Base-by-base conservation (phyloP, 805 yeast genomes). In the Lachancea sp. region DNA sequence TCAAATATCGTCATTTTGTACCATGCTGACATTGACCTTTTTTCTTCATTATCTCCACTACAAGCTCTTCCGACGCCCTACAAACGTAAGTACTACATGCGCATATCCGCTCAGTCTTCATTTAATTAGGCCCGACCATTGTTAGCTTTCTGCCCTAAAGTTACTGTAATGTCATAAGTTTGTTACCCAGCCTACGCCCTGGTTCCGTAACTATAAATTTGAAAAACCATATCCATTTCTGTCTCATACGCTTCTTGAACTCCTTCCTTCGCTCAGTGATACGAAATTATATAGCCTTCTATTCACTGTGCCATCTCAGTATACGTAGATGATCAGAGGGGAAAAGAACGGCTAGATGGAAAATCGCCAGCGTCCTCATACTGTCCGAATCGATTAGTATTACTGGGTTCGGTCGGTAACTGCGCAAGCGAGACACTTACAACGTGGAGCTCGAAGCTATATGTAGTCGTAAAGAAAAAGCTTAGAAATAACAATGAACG, bases 331-430 rank as follows among this genome's bases (percentile, higher is more conserved):
- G 65, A 58, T 40, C 61, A 58, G 63, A 60, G 65, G 65, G 65
- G 65, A 60, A 60, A 60, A 58, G 63, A 57, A 58, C 55, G 43
- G 65, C 65, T 48, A 60, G 65, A 60, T 20, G 24, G 47, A 55
- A 31, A 39, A 30, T 44, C 39, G 47, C 50, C 57, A 56, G 61
- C 65, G 65, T 60, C 65, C 65, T 60, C 64, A 60, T 61, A 60
- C 64, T 59, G 61, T 52, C 52, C 46, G 46, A 45, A 42, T 54
- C 45, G 49, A 55, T 49, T 28, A 40, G 21, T 30, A 5, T 18
- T 30, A 38, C 39, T 57, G 53, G 56, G 54, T 42, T 49, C 45
- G 54, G 54, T 55, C 55, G 65, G 62, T 58, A 58, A 52, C 64
- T 58, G 60, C 64, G 61, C 56, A 40, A 52, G 50, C 52, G 55